Evolutionary conservation across 2,329 filamentous ascomycete species (phyloP).

Genomic region (Didymella segeticola): DNA sequence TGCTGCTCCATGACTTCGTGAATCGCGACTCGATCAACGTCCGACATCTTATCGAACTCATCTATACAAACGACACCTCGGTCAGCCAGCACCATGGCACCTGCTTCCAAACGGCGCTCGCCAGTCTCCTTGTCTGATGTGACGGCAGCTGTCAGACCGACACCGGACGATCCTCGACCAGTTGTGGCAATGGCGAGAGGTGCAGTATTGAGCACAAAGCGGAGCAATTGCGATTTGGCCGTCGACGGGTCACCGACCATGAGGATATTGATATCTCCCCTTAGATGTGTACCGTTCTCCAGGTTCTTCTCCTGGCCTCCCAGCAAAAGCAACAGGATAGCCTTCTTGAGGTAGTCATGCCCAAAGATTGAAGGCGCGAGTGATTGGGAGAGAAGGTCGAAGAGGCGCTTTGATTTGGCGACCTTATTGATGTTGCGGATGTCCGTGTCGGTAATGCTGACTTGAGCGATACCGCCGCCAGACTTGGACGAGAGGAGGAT

Average conservation of each 20-base stretch:
- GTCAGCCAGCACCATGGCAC: slow-evolving; percentile 98
- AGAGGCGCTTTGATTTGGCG: slow-evolving; percentile 90
- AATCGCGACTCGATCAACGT: slow-evolving; percentile 95
- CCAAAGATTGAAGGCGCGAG: slow-evolving; percentile 96
- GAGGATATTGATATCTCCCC: slow-evolving; percentile 98
- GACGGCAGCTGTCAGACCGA: slow-evolving; percentile 95
- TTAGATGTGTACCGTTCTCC: slow-evolving; percentile 95
- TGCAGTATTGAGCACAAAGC: slow-evolving; percentile 96
- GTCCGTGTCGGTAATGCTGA: slow-evolving; percentile 92
- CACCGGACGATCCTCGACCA: slow-evolving; percentile 93
- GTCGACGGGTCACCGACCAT: slow-evolving; percentile 99
- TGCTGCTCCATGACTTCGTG: slow-evolving; percentile 99
- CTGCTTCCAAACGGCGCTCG: slow-evolving; percentile 90
- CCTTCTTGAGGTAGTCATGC: slow-evolving; percentile 97
- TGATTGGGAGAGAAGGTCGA: slow-evolving; percentile 91
- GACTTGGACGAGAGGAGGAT: slow-evolving; percentile 95
- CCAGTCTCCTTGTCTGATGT: slow-evolving; percentile 98
- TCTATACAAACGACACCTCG: slow-evolving; percentile 98
- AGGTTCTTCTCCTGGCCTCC: slow-evolving; percentile 98
- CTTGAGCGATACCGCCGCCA: slow-evolving; percentile 89
- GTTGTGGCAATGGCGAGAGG: slow-evolving; percentile 96
- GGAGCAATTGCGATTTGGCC: slow-evolving; percentile 95
- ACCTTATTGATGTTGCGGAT: slow-evolving; percentile 99
- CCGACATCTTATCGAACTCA: slow-evolving; percentile 99
- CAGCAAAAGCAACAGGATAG: slow-evolving; percentile 91